Evolutionary conservation across 257 asterid species (phyloP).

Genomic region (Solanum pinnatisectum): DNA sequence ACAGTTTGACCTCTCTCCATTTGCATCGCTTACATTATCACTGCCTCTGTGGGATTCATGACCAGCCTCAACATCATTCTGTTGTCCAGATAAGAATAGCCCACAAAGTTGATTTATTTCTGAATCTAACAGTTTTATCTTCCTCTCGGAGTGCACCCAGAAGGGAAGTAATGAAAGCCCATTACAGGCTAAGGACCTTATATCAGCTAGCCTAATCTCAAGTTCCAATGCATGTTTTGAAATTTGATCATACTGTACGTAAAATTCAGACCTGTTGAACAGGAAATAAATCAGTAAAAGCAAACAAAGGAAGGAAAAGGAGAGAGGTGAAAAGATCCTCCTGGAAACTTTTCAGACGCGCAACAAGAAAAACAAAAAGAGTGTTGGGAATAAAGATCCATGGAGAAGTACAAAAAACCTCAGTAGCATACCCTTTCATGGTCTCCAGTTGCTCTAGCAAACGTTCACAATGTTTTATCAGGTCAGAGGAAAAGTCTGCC

Average conservation of each 20-base stretch:
- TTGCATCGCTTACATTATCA: slow-evolving; percentile 2
- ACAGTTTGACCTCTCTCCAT: slow-evolving; percentile 17
- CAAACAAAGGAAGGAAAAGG: not conserved
- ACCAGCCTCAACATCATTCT: slow-evolving; percentile 24
- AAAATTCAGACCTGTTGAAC: slow-evolving; percentile 35
- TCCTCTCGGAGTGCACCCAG: slow-evolving; percentile 70
- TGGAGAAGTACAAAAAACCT: not conserved
- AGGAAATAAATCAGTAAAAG: slow-evolving; percentile 9
- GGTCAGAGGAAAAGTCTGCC: slow-evolving; percentile 26
- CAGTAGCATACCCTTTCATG: slow-evolving; percentile 38
- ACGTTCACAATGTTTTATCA: slow-evolving; percentile 44
- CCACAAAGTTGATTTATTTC: slow-evolving; percentile 21
- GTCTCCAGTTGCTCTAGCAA: slow-evolving; percentile 55
- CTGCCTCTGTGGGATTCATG: slow-evolving; percentile 3
- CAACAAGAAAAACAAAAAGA: not conserved
- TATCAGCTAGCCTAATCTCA: slow-evolving; percentile 70
- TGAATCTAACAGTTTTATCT: slow-evolving; percentile 52
- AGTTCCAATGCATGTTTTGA: slow-evolving; percentile 44
- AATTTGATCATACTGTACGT: slow-evolving; percentile 23
- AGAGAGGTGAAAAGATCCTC: not conserved
- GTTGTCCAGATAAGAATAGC: slow-evolving; percentile 16
- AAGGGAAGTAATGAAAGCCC: slow-evolving; percentile 61
- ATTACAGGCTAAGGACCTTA: slow-evolving; percentile 58
- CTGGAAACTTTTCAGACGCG: not conserved
- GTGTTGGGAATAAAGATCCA: not conserved